Evolutionary conservation across 352 stramenopile species (phyloP), one percentile per base, ranked within the genome.

Genomic region (Phytophthora citricola): DNA sequence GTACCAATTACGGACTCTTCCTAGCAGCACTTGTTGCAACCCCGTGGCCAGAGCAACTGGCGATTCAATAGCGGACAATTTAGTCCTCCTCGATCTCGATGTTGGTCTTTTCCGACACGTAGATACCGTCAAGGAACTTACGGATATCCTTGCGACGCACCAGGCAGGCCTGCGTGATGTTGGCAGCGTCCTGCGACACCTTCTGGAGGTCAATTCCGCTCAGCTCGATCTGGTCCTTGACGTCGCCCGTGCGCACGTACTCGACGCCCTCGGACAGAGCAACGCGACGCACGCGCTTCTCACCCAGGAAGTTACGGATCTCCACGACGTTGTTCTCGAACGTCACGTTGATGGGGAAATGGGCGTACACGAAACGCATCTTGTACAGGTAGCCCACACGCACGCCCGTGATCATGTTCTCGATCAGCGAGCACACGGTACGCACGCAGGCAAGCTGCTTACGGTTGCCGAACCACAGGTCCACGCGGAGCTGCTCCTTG

Each of bases 81-180:
- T 93, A 91, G 9, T 83, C 63, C 46, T 85, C 78, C 51, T 73
- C 71, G 50, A 83, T 76, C 73, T 92, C 76, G 63, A 91, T 90
- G 79, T 95, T 77, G 75, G 75, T 85, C 90, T 99, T 99, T 78
- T 99, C 97, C 41, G 88, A 98, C 52, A 99, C 97, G 89, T 99
- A 99, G 81, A 99, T 99, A 97, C 97, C 98, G 81, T 99, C 98
- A 48, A 99, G 89, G 91, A 99, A 99, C 90, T 99, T 99, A 98
- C 97, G 97, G 80, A 99, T 99, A 95, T 95, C 87, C 82, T 94
- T 95, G 71, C 83, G 78, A 70, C 89, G 86, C 65, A 95, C 87
- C 38, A 95, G 76, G 58, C 85, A 94, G 63, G 84, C 75, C 76
- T 94, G 85, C 72, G 87, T 83, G 75, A 95, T 95, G 81, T 92